Evolutionary conservation across 2,329 filamentous ascomycete genomes (phyloP), one percentile per base, ranked within the genome.

Genomic region (Ophioceras dolichostomum): DNA sequence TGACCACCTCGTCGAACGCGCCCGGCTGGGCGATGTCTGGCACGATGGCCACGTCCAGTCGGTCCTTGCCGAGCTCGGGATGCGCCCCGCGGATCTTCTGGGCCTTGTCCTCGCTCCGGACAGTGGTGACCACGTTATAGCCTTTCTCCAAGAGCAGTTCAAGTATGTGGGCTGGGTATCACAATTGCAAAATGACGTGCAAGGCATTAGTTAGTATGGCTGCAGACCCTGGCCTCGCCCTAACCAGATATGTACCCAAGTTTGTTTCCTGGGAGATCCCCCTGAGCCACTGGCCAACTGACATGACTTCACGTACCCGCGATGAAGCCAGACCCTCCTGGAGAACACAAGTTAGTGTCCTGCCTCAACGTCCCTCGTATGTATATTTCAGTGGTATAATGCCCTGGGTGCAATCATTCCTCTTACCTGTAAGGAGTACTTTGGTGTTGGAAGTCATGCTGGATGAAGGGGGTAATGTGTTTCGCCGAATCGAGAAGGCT

Each of bases 11-110:
- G 48, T 84, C 76, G 53, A 94, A 94, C 40, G 86, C 85, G 39
- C 70, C 68, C 31, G 76, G 68, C 49, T 76, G 58, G 4, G 83
- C 82, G 46, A 94, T 83, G 52, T 94, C 85, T 14, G 79, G 74
- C 18, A 93, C 84, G 47, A 91, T 76, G 39, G 55, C 61, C 10
- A 70, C 59, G 22, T 57, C 49, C 14, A 77, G 65, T 22, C 61
- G 59, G 12, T 63, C 59, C 32, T 51, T 48, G 40, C 49, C 50
- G 41, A 62, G 51, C 16, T 55, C 52, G 2, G 65, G 58, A 50
- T 73, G 62, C 9, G 68, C 64, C 36, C 60, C 56, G 33, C 64
- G 63, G 43, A 76, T 68, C 46, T 61, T 62, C 32, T 60, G 46
- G 14, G 70, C 70, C 50, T 76, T 75, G 33, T 63, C 59, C 43